Conservation (phyloP, 352 stramenopile genomes). For the Pythium dissotocum region DNA sequence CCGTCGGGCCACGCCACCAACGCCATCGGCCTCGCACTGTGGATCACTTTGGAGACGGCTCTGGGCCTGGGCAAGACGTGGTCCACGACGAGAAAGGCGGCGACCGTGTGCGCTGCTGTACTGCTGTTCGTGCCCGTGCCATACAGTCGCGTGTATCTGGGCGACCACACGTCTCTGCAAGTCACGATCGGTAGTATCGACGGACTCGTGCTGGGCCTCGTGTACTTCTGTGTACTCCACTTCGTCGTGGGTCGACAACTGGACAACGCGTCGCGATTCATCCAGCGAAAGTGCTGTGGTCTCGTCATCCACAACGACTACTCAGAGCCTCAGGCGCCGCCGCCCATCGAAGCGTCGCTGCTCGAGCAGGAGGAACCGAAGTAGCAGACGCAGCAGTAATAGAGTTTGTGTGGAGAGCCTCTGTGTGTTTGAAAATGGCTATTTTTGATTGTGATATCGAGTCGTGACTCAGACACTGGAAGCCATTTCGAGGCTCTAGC, state of each 20-base stretch:
- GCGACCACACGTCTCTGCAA: conserved; percentile 56
- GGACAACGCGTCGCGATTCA: conserved; percentile 22
- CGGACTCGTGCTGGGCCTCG: conserved; percentile 39
- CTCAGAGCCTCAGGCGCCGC: background rate
- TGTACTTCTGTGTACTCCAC: conserved; percentile 51
- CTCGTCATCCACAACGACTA: conserved; percentile 46
- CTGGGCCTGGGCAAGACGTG: conserved; percentile 36
- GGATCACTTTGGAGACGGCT: conserved; percentile 49
- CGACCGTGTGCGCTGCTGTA: conserved; percentile 28
- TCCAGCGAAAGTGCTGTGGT: conserved; percentile 14
- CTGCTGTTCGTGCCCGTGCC: conserved; percentile 43
- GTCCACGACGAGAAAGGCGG: conserved; percentile 2
- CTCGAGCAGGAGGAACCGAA: background rate
- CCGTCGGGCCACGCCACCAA: conserved; percentile 57
- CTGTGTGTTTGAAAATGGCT: background rate
- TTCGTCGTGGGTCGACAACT: conserved; percentile 39
- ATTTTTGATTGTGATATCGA: background rate
- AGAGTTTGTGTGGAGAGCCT: too few species aligned
- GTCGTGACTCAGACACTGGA: background rate
- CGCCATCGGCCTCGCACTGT: conserved; percentile 50
- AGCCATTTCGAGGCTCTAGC: too few species aligned
- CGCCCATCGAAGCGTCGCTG: background rate
- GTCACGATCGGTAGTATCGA: conserved; percentile 40
- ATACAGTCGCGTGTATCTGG: conserved; percentile 60
- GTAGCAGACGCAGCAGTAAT: too few species aligned